Conservation (phyloP, 108 stramenopile species). For the Pseudonitzschia multistriata region DNA sequence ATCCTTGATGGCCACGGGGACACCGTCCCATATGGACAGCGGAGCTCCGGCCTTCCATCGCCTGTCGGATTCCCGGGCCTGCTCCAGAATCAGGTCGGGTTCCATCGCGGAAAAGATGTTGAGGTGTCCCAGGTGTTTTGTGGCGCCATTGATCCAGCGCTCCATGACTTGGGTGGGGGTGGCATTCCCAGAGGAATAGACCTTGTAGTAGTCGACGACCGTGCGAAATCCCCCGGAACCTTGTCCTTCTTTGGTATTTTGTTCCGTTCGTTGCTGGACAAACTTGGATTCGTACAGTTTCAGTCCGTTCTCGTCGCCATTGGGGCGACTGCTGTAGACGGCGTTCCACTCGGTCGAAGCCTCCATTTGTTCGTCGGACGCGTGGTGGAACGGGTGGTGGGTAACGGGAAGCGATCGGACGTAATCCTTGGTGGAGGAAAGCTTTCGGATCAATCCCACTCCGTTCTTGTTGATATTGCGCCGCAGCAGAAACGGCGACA, state of each 20-base stretch:
- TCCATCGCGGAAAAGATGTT: background rate
- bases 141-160: background rate
- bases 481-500: background rate
- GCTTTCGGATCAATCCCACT: constrained; percentile 6
- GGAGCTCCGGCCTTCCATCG: constrained; percentile 10
- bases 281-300: background rate
- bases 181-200: background rate
- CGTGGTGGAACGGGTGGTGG: background rate
- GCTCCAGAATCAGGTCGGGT: constrained; percentile 6
- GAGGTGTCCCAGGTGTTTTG: background rate
- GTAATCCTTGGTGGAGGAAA: constrained; percentile 6
- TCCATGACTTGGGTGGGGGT: constrained; percentile 18
- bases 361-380: background rate
- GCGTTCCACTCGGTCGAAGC: background rate
- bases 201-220: constrained; percentile 17
- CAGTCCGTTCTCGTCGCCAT: background rate
- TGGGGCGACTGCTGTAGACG: background rate
- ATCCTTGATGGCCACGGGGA: constrained; percentile 49
- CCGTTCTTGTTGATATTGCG: constrained; percentile 13
- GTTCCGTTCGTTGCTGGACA: background rate
- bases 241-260: background rate
- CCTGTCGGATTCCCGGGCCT: constrained; percentile 20
- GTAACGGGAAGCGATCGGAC: background rate
- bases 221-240: constrained; percentile 5
- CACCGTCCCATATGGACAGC: constrained; percentile 31